Evolutionary conservation across 345 rosid species (phyloP), one percentile per base, ranked within the genome.

Genomic region (Mangifera indica): DNA sequence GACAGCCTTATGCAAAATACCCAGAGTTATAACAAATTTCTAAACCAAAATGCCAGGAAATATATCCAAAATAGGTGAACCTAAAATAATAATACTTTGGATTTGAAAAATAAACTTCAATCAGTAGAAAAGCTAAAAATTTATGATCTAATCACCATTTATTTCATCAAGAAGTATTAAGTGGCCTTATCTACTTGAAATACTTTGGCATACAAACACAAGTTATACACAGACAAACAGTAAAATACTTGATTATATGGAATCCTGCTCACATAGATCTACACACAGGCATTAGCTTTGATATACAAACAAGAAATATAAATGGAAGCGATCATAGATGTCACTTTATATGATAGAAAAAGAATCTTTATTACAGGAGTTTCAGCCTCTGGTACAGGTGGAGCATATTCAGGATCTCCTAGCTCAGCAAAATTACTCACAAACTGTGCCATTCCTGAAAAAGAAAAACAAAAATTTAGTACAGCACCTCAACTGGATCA

Each of bases 391-490:
- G 79, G 85, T 59, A 87, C 86, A 60, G 96, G 97, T 26, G 97
- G 99, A 76, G 96, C 85, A 74, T 95, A 92, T 75, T 92, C 93
- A 25, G 96, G 87, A 76, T 92, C 93, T 63, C 87, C 96, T 53
- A 88, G 95, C 73, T 92, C 96, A 46, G 97, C 98, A 85, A 95
- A 95, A 25, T 80, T 77, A 76, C 88, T 82, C 71, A 87, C 97
- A 78, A 84, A 87, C 51, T 90, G 98, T 18, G 89, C 98, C 97
- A 95, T 91, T 66, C 99, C 99, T 94, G 63, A 17, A 68, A 75
- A 21, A 29, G 24, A 65, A 75, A 21, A 29, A 76, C 53, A 8
- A 45, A 12, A 62, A 25, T 11, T 46, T 13, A 72, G 44, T 69
- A 69, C 13, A 69, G 21, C 42, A 44, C 32, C 9, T 34, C 13